Percentiles rank a stretch among this genome's conserved stretches.
Evolutionary conservation across 129 eudicot genomes (phyloP).

Genomic region (Deinandra increscens): DNA sequence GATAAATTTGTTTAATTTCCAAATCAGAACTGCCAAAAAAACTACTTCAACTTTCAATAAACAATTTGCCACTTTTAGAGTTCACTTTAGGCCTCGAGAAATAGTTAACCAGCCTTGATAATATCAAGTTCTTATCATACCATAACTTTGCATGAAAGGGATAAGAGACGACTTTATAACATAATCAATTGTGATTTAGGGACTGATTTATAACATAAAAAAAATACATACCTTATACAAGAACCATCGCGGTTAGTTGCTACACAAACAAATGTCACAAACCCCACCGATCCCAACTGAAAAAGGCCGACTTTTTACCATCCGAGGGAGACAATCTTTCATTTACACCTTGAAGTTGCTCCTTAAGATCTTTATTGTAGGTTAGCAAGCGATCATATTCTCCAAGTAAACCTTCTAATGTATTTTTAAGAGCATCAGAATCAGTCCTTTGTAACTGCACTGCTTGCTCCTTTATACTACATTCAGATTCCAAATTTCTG

Average conservation of each 20-base stretch:
- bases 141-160: background rate
- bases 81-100: background rate
- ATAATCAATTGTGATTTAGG: background rate
- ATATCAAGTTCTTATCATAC: background rate
- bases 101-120: background rate
- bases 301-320: slow-evolving; percentile 37
- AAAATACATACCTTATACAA: slow-evolving; percentile 17
- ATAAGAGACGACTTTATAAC: background rate
- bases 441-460: slow-evolving; percentile 40
- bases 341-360: slow-evolving; percentile 39
- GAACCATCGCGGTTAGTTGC: background rate
- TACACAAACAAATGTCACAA: slow-evolving; percentile 25
- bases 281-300: slow-evolving; percentile 31
- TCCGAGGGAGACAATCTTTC: slow-evolving; percentile 27
- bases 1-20: background rate
- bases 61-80: background rate
- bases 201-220: background rate
- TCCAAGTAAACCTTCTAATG: slow-evolving; percentile 43
- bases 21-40: background rate
- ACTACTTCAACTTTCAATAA: background rate
- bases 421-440: slow-evolving; percentile 40
- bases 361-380: slow-evolving; percentile 57
- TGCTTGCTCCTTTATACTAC: slow-evolving; percentile 39
- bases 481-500: slow-evolving; percentile 45
- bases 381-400: slow-evolving; percentile 51